Evolutionary conservation across 352 stramenopile genomes (phyloP), one percentile per base, ranked within the genome.

Genomic region (Phytophthora agathidicida): DNA sequence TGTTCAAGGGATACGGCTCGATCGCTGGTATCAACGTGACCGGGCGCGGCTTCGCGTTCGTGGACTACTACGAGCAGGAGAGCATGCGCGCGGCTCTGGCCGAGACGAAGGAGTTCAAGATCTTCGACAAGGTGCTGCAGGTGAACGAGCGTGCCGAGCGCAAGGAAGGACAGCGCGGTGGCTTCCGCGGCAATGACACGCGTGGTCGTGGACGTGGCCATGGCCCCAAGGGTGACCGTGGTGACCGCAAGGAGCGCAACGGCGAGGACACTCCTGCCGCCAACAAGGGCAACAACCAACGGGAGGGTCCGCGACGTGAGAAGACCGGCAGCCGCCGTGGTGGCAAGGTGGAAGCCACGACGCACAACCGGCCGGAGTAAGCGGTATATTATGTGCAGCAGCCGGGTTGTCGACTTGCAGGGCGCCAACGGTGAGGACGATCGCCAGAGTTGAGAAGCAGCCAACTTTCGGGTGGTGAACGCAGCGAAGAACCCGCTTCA

Each of bases 61-160:
- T 96, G 26, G 86, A 96, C 73, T 96, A 78, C 51, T 73, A 73
- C 31, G 84, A 96, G 38, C 50, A 88, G 53, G 82, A 91, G 46
- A 87, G 77, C 56, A 86, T 93, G 80, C 85, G 82, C 30, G 76
- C 78, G 16, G 86, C 77, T 55, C 69, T 94, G 7, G 76, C 80
- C 1, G 81, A 89, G 38, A 69, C 65, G 13, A 81, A 72, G 28
- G 69, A 83, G 57, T 90, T 94, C 68, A 80, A 85, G 65, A 31
- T 96, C 37, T 68, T 75, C 23, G 85, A 91, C 68, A 91, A 91
- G 78, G 67, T 82, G 28, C 65, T 96, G 38, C 61, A 83, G 36
- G 86, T 96, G 11, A 76, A 80, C 20, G 84, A 96, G 50, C 84
- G 83, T 37, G 70, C 65, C 11, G 80, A 93, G 19, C 82, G 86